Percentiles rank a stretch among this genome's conserved stretches.
Conservation (phyloP, 108 stramenopile genomes). For the Fragilariopsis cylindrus region DNA sequence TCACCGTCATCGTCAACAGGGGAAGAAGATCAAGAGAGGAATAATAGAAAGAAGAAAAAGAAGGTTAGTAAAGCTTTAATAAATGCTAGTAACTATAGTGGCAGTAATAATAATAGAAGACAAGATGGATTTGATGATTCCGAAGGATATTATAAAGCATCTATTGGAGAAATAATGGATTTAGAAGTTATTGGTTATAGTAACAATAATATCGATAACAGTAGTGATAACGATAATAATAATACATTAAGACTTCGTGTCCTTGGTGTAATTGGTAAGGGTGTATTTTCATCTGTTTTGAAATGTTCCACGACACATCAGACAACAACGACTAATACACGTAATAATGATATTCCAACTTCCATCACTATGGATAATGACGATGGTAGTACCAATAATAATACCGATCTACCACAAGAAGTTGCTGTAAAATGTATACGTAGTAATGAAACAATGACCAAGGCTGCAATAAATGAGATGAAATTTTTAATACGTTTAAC, state of each 20-base stretch:
- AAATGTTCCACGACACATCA: constrained; percentile 48
- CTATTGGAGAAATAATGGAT: constrained; percentile 79
- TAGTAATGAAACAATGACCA: constrained; percentile 98
- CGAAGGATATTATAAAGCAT: constrained; percentile 97
- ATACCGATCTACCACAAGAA: constrained; percentile 34
- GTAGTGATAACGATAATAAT: neutral
- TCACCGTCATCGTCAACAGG: constrained; percentile 14
- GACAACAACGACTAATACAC: neutral
- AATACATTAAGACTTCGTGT: constrained; percentile 69
- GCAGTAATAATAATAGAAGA: constrained; percentile 21
- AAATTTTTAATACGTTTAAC: constrained; percentile 45
- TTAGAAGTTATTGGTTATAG: neutral
- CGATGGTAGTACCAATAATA: neutral
- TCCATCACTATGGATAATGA: neutral
- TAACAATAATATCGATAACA: neutral
- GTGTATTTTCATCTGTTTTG: constrained; percentile 96
- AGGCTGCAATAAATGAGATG: constrained; percentile 87
- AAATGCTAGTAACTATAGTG: neutral
- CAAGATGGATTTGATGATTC: constrained; percentile 91
- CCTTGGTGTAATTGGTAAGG: constrained; percentile 91
- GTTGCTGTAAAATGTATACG: constrained; percentile 97
- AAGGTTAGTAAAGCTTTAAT: neutral
- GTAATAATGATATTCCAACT: neutral
- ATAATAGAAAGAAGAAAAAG: constrained; percentile 3
- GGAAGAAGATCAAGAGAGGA: neutral